Evolutionary conservation across 208 protist species (phyloP), one percentile per base, ranked within the genome.

Genomic region (Borovskyia barvae): DNA sequence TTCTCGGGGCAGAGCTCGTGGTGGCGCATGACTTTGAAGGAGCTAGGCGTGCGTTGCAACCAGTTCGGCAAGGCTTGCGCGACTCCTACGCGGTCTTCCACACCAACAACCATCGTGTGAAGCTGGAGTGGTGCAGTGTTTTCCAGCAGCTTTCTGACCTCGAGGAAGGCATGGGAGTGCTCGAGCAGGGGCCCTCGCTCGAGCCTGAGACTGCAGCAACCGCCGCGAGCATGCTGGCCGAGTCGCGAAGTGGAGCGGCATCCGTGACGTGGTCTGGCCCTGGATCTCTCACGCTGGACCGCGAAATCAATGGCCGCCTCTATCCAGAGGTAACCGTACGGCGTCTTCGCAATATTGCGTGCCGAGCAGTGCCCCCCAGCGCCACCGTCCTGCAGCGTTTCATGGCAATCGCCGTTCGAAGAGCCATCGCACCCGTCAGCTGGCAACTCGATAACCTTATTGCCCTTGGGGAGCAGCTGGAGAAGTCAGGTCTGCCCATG

Each of bases 121-220:
- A 85, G 48, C 72, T 89, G 43, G 82, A 95, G 64, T 66, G 87
- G 37, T 77, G 75, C 57, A 77, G 76, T 47, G 72, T 95, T 53
- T 90, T 92, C 54, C 79, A 90, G 66, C 73, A 91, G 65, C 72
- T 95, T 3, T 85, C 88, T 45, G 85, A 95, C 43, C 72, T 92
- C 12, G 83, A 89, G 56, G 88, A 95, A 59, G 88, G 80, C 51
- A 89, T 95, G 43, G 75, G 80, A 42, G 74, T 76, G 1, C 73
- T 92, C 37, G 82, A 94, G 67, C 66, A 79, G 30, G 42, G 48
- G 12, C 56, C 62, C 5, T 47, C 62, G 39, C 2, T 56, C 17
- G 47, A 62, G 15, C 62, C 68, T 20, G 58, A 60, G 22, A 25
- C 25, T 28, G 11, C 32, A 15, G 25, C 39, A 5, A 24, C 49